phyloP scores from a whole-genome alignment of 139 green algal species.

The Closterium sp. region DNA sequence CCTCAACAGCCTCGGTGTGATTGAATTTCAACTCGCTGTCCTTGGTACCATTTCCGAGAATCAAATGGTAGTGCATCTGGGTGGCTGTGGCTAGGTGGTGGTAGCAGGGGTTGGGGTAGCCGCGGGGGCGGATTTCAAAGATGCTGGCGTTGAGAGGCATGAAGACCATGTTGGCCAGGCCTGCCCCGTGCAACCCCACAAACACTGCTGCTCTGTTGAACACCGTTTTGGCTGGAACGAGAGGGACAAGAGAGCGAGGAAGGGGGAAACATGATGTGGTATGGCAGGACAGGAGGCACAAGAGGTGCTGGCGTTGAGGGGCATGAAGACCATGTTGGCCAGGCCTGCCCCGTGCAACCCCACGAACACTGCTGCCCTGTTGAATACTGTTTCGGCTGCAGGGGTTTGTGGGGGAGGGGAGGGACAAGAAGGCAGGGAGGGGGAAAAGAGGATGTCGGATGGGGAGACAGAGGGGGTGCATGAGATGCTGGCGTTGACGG shows the following conservation, averaged over 20 bases:
- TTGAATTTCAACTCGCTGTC: not conserved
- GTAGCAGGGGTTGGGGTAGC: conserved; percentile 7
- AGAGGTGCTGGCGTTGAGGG: too few relatives aligned
- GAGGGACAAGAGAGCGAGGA: not conserved
- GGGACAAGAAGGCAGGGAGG: too few relatives aligned
- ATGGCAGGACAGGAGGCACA: too few relatives aligned
- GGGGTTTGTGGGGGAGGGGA: too few relatives aligned
- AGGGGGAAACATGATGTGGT: too few relatives aligned
- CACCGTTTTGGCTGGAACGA: not conserved
- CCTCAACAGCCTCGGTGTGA: not conserved
- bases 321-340: not conserved
- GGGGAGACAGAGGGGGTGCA: too few relatives aligned
- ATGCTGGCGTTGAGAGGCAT: conserved; percentile 10
- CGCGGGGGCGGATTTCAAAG: not conserved
- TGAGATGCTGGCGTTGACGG: too few relatives aligned
- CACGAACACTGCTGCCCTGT: not conserved
- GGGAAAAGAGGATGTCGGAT: too few relatives aligned
- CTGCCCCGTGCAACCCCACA: not conserved
- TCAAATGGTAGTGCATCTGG: not conserved
- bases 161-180: conserved; percentile 15
- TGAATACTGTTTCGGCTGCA: not conserved
- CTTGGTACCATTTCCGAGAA: not conserved
- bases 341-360: not conserved
- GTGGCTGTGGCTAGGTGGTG: not conserved
- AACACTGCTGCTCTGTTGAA: not conserved